A percentile compares a stretch with the other conserved stretches of the same genome.
Conservation (phyloP, 805 yeast genomes). For the Scheffersomyces amazonensis region DNA sequence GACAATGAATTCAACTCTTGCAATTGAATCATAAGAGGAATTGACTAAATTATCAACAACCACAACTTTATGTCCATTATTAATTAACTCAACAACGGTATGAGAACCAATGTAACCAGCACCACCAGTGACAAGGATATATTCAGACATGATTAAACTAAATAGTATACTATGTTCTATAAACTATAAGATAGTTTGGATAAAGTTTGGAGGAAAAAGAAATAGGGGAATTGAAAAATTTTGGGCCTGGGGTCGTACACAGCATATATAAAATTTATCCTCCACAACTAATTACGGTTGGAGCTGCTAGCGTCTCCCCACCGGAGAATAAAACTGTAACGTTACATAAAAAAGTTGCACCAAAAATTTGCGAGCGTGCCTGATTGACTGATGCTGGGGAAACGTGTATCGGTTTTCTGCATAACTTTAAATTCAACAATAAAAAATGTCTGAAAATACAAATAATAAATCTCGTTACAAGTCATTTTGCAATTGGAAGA, state of each 20-base stretch:
- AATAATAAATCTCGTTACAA: no score
- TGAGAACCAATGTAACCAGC: conserved; percentile 88
- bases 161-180: no score
- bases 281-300: not conserved
- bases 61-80: conserved; percentile 66
- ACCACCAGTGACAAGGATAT: conserved; percentile 75
- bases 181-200: no score
- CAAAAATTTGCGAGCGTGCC: no score
- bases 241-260: not conserved
- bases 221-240: not conserved
- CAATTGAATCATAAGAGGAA: conserved; percentile 64
- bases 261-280: not conserved
- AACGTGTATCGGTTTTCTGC: no score
- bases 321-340: not conserved
- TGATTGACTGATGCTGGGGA: no score
- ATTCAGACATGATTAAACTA: conserved; percentile 7
- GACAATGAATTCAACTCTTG: conserved; percentile 57
- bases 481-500: no score
- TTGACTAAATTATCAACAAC: conserved; percentile 68
- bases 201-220: not conserved
- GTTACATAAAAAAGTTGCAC: conserved; percentile 1
- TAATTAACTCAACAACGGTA: conserved; percentile 62
- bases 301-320: not conserved
- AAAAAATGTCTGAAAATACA: no score
- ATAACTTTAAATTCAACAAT: no score